phyloP scores from a whole-genome alignment of 1,284 basidiomycete genomes.

The Pseudozyma thailandica region DNA sequence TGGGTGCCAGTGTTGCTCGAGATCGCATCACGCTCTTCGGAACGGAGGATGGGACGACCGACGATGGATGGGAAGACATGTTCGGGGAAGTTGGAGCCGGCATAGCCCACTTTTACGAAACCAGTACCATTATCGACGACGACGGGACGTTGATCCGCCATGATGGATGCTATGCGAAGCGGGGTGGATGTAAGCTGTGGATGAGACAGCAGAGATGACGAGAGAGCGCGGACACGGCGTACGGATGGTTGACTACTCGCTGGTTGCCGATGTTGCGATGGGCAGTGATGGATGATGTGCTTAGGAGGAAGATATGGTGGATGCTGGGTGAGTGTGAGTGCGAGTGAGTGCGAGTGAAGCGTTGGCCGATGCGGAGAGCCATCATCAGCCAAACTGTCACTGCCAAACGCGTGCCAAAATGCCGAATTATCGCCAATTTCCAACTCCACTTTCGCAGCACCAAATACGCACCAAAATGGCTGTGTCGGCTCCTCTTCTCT shows the following conservation, averaged over 20 bases:
- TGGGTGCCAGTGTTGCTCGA: slow-evolving; percentile 59
- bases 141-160: slow-evolving; percentile 74
- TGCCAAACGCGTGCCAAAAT: no score
- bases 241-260: no score
- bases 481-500: not conserved
- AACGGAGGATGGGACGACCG: slow-evolving; percentile 93
- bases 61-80: slow-evolving; percentile 97
- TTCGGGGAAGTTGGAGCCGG: slow-evolving; percentile 88
- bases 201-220: not conserved
- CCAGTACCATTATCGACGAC: slow-evolving; percentile 98
- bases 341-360: not conserved
- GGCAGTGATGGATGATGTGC: slow-evolving; percentile 1
- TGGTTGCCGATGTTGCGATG: not conserved
- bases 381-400: slow-evolving; percentile 6
- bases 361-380: slow-evolving; percentile 3
- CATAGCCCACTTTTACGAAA: slow-evolving; percentile 93
- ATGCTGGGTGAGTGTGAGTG: not conserved
- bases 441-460: slow-evolving; percentile 31
- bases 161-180: slow-evolving; percentile 12
- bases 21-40: slow-evolving; percentile 89
- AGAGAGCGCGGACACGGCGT: no score
- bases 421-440: slow-evolving; percentile 19
- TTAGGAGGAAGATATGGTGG: not conserved
- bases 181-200: not conserved
- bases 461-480: slow-evolving; percentile 11